Base-by-base conservation (phyloP, 129 eudicot species). In the Pittosporum tobira region DNA sequence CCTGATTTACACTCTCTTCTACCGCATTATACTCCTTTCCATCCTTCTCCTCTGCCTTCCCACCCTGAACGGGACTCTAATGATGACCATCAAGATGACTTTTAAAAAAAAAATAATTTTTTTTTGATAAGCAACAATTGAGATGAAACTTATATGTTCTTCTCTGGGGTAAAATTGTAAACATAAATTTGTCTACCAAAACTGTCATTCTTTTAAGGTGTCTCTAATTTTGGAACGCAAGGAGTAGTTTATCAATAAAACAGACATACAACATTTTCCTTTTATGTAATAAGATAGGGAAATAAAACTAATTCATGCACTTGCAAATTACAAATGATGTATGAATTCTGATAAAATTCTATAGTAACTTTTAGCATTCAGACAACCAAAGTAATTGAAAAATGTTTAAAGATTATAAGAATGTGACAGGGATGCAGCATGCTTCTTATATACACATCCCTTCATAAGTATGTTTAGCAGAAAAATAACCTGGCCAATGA, bases 401-500 rank as follows among this genome's bases (percentile, higher is more conserved):
- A 11, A 48, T 57, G 28, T 21, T 43, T 36, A 3, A 26, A 22
- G n/a, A 26, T 20, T 8, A 9, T 8, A 19, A 20, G 30, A 47
- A 63, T 2, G 21, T 5, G 47, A 9, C 27, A 24, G 40, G 37
- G n/a, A n/a, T n/a, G n/a, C n/a, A n/a, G n/a, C n/a, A 5, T 1
- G 14, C 2, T 29, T 25, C 46, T 48, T 36, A 19, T 19, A 23
- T 10, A 21, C 24, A 47, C n/a, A n/a, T n/a, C 23, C 34, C 19
- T 28, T 20, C 34, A 36, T 15, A 63, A 38, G 57, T 51, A 22
- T 49, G n/a, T 11, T 38, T 46, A 21, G 42, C 36, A 49, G n/a
- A n/a, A n/a, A n/a, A n/a, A n/a, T 67, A 72, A 91, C 95, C 96
- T 91, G 85, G n/a, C 88, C 90, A 68, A 91, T 36, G 23, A 71